Conservation (phyloP, 768 basidiomycete species). For the Dentipellis fragilis region DNA sequence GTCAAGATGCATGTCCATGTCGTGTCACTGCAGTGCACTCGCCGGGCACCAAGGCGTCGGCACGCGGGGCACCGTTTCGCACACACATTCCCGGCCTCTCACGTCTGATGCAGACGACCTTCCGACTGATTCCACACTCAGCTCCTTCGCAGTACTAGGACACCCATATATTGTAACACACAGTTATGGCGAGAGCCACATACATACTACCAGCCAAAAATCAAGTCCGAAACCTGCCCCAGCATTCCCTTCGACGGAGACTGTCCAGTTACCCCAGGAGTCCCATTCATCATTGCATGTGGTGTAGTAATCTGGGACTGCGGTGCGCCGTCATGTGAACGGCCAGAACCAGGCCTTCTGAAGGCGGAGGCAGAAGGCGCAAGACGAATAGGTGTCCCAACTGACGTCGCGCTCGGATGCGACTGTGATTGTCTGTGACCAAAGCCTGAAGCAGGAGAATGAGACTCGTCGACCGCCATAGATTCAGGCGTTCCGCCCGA, state of each 20-base stretch:
- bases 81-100: background rate
- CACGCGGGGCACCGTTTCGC: background rate
- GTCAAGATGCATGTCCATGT: background rate
- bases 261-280: conserved; percentile 13
- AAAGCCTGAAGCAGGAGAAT: conserved; percentile 17
- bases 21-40: background rate
- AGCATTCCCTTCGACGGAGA: conserved; percentile 48
- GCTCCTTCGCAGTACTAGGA: too few species aligned
- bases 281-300: conserved; percentile 1
- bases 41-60: background rate
- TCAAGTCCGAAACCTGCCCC: conserved; percentile 69
- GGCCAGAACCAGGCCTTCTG: conserved; percentile 32
- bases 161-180: too few species aligned
- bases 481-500: conserved; percentile 9
- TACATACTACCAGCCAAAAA: conserved; percentile 71
- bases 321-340: conserved; percentile 4
- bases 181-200: too few species aligned
- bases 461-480: conserved; percentile 13
- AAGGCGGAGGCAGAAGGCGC: conserved; percentile 69
- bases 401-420: conserved; percentile 24
- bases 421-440: conserved; percentile 36
- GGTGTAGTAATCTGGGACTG: conserved; percentile 12
- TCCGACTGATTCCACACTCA: background rate
- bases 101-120: too few species aligned
- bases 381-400: conserved; percentile 65